Evolutionary conservation across 2,329 filamentous ascomycete genomes (phyloP).

Genomic region (Colletotrichum godetiae): DNA sequence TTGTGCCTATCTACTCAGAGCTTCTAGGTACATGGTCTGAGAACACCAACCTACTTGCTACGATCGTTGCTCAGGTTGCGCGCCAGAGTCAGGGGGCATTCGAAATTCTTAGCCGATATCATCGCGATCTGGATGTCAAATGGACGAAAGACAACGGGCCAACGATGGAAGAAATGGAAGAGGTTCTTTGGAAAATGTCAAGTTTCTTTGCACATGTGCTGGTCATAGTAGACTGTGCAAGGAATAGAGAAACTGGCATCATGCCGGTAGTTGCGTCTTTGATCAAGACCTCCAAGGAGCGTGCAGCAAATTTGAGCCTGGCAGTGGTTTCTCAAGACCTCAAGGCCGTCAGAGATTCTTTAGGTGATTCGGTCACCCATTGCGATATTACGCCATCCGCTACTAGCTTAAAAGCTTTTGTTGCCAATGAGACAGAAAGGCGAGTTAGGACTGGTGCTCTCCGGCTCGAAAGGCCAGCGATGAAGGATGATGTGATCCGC

Average conservation of each 20-base stretch:
- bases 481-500: neutral
- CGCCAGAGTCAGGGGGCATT: neutral
- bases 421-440: neutral
- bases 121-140: neutral
- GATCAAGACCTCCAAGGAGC: too few species aligned
- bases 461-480: neutral
- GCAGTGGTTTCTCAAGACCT: neutral
- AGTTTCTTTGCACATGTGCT: too few species aligned
- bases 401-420: neutral
- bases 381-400: neutral
- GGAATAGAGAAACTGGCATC: too few species aligned
- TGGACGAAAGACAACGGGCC: neutral
- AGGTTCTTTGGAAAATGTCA: fast-evolving
- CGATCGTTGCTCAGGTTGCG: neutral
- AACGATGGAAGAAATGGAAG: neutral
- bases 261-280: too few species aligned
- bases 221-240: too few species aligned
- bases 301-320: too few species aligned
- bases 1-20: neutral
- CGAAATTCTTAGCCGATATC: neutral
- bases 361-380: neutral
- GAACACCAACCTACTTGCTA: neutral
- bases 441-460: neutral
- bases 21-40: neutral
- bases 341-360: neutral